Evolutionary conservation across 2,329 filamentous ascomycete genomes (phyloP).

Genomic region (Aspergillus viridinutans): DNA sequence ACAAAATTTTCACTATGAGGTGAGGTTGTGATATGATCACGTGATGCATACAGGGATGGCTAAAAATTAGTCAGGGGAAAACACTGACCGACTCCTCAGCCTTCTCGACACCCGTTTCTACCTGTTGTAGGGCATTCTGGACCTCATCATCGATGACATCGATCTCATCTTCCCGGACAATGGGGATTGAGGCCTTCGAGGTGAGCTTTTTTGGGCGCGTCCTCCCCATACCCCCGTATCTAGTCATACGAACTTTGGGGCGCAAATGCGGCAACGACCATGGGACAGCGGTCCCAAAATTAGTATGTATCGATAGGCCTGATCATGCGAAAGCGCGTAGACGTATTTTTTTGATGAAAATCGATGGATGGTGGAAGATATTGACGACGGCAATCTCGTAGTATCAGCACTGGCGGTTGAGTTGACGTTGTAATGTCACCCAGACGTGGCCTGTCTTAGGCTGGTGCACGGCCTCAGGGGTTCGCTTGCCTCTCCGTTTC

Average conservation of each 20-base stretch:
- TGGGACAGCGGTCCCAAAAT: slow-evolving; percentile 57
- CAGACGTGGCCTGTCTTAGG: slow-evolving; percentile 39
- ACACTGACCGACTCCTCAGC: slow-evolving; percentile 91
- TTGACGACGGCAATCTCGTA: slow-evolving; percentile 28
- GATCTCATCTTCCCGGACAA: slow-evolving; percentile 87
- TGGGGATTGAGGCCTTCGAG: slow-evolving; percentile 79
- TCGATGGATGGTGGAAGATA: slow-evolving; percentile 45
- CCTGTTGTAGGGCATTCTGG: slow-evolving; percentile 74
- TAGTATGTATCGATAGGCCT: slow-evolving; percentile 59
- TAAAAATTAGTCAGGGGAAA: slow-evolving; percentile 30
- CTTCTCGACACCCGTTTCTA: slow-evolving; percentile 95
- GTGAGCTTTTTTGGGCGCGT: slow-evolving; percentile 69
- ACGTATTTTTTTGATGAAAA: slow-evolving; percentile 55
- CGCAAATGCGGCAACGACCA: slow-evolving; percentile 35
- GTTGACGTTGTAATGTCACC: slow-evolving; percentile 44
- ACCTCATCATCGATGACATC: slow-evolving; percentile 83
- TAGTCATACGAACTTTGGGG: slow-evolving; percentile 41
- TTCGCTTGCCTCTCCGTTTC: slow-evolving; percentile 37
- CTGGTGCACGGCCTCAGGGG: slow-evolving; percentile 41
- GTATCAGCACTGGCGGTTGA: slow-evolving; percentile 35
- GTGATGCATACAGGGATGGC: slow-evolving; percentile 35
- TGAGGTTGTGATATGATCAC: slow-evolving; percentile 32
- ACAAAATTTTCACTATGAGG: slow-evolving; percentile 32
- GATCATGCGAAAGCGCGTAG: slow-evolving; percentile 51
- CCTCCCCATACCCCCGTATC: slow-evolving; percentile 45